phyloP scores from a whole-genome alignment of 192 early-diverging fungal genomes.

The Backusella mclennaniae region DNA sequence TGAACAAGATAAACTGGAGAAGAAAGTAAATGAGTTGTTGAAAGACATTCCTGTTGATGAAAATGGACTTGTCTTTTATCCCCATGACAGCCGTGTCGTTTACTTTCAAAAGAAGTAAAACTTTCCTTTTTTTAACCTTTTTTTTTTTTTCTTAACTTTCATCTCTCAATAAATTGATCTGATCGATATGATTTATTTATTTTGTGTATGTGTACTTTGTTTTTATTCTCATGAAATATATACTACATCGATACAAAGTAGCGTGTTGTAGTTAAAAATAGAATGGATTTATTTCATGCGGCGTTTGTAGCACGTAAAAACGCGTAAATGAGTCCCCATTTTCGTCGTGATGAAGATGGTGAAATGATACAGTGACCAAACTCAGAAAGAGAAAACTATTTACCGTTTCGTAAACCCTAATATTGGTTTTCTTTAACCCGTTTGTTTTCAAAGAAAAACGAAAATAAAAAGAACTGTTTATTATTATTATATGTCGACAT shows the following conservation, averaged over 20 bases:
- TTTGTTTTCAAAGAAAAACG: not conserved
- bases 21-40: conserved; percentile 12
- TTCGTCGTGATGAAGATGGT: not conserved
- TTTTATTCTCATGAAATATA: not conserved
- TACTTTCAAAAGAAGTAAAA: not conserved
- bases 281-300: not conserved
- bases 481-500: not conserved
- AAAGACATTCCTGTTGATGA: conserved; percentile 8
- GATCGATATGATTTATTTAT: not conserved
- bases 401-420: not conserved
- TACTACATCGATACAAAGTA: not conserved
- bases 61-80: conserved; percentile 13
- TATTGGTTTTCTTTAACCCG: not conserved
- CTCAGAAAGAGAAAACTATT: not conserved
- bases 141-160: not conserved
- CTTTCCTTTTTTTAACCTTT: not conserved
- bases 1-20: conserved; percentile 13
- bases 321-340: not conserved
- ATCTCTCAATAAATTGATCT: not conserved
- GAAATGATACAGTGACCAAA: not conserved
- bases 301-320: not conserved
- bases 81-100: conserved; percentile 11
- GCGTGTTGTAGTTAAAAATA: not conserved
- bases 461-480: not conserved
- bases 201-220: not conserved